Evolutionary conservation across 306 rosid genomes (phyloP).

Genomic region (Lagenaria siceraria): DNA sequence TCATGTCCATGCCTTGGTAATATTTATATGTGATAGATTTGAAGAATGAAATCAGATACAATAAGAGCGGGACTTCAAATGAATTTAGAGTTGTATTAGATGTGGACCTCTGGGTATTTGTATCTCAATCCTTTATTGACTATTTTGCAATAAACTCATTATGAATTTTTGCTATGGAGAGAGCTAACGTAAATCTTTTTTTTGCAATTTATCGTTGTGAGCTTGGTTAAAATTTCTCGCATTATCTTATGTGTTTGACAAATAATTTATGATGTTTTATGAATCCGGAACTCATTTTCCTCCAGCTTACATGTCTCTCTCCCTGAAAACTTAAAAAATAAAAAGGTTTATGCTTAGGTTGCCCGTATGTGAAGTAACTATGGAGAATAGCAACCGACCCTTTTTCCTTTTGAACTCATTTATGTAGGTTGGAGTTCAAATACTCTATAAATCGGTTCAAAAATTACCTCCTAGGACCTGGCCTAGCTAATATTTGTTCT

Average conservation of each 20-base stretch:
- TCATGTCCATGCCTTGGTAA: neutral
- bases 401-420: neutral
- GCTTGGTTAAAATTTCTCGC: neutral
- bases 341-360: neutral
- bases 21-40: constrained; percentile 4
- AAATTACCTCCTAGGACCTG: neutral
- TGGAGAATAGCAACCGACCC: neutral
- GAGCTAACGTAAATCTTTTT: neutral
- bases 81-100: constrained; percentile 5
- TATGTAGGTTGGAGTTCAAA: neutral
- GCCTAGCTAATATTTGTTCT: neutral
- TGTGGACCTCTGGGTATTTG: neutral
- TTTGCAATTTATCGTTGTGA: neutral
- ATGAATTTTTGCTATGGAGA: neutral
- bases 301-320: neutral
- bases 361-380: neutral
- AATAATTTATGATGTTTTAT: neutral
- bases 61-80: neutral
- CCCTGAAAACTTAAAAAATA: neutral
- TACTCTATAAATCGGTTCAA: neutral
- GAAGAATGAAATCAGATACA: constrained; percentile 4
- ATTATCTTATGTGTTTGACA: neutral
- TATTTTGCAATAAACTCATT: neutral
- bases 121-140: neutral
- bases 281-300: neutral